These are phyloP conservation scores for Mycena citricolor DNA, from an alignment of 1,284 basidiomycete genomes.

Conservation along the genomic window DNA sequence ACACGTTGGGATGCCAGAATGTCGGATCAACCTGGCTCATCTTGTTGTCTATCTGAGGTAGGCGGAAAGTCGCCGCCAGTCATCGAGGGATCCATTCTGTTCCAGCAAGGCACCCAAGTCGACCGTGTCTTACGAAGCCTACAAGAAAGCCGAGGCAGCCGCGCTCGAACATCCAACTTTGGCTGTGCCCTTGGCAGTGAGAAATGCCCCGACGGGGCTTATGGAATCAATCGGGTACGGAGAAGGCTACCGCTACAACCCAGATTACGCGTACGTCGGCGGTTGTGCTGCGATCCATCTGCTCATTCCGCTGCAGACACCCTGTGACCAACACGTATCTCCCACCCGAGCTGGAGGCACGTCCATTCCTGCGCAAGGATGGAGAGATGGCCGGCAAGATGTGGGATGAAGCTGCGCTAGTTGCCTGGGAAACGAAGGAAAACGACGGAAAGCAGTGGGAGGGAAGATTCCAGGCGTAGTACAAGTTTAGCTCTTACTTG, in stretches of 20 bases:
- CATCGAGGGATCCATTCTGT: no score
- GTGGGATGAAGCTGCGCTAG: slow-evolving; percentile 75
- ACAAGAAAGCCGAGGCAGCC: slow-evolving; percentile 67
- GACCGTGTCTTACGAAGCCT: slow-evolving; percentile 77
- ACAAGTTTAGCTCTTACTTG: no score
- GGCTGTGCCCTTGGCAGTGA: slow-evolving; percentile 74
- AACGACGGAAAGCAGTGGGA: slow-evolving; percentile 69
- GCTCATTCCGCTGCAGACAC: slow-evolving; percentile 44
- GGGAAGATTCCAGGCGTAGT: no score
- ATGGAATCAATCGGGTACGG: slow-evolving; percentile 84
- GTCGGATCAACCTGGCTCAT: slow-evolving; percentile 77
- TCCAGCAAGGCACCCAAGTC: slow-evolving; percentile 73
- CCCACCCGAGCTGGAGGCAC: slow-evolving; percentile 42
- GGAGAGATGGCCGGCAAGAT: slow-evolving; percentile 55
- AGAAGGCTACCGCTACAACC: slow-evolving; percentile 77
- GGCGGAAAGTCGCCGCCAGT: no score
- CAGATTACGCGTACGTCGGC: slow-evolving; percentile 62
- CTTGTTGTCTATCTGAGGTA: slow-evolving; percentile 74
- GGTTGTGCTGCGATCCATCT: background rate
- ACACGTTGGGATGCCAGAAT: slow-evolving; percentile 84
- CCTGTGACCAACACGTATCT: slow-evolving; percentile 71
- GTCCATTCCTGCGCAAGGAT: slow-evolving; percentile 53
- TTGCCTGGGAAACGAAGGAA: slow-evolving; percentile 67
- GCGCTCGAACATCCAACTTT: slow-evolving; percentile 53
- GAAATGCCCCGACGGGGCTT: slow-evolving; percentile 85